A percentile compares a stretch with the other conserved stretches of the same genome.
Conservation (phyloP, 2,329 filamentous ascomycete genomes). For the Calonectria fujianensis region DNA sequence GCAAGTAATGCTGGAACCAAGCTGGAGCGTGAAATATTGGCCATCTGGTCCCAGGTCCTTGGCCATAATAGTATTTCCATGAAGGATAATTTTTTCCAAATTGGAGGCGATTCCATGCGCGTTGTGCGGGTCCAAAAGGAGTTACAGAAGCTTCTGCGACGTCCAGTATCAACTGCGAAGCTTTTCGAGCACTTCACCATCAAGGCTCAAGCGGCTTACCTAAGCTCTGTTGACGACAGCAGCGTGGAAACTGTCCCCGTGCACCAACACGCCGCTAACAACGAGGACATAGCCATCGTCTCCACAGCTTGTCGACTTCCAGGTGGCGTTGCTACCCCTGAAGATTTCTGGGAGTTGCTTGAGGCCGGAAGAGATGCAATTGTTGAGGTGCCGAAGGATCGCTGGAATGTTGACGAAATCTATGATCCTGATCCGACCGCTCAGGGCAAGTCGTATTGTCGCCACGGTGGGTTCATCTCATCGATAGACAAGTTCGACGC, state of each 20-base stretch:
- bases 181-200: background rate
- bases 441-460: background rate
- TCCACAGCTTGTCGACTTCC: background rate
- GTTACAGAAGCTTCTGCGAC: background rate
- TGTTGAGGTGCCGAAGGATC: background rate
- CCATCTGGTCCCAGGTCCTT: background rate
- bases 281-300: background rate
- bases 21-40: background rate
- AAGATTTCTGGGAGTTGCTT: background rate
- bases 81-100: background rate
- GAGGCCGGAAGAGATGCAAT: background rate
- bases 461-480: background rate
- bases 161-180: background rate
- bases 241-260: no score
- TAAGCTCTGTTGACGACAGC: background rate
- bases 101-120: background rate
- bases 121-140: background rate
- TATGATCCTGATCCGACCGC: background rate
- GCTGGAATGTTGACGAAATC: background rate
- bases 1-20: no score
- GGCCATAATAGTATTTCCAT: background rate
- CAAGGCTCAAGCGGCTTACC: background rate
- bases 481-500: background rate
- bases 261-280: background rate
- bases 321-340: background rate